A percentile compares a stretch with the other conserved stretches of the same genome.
These are phyloP conservation scores for Beauveria australis DNA, from an alignment of 2,329 filamentous ascomycete species.

Conservation along the genomic window DNA sequence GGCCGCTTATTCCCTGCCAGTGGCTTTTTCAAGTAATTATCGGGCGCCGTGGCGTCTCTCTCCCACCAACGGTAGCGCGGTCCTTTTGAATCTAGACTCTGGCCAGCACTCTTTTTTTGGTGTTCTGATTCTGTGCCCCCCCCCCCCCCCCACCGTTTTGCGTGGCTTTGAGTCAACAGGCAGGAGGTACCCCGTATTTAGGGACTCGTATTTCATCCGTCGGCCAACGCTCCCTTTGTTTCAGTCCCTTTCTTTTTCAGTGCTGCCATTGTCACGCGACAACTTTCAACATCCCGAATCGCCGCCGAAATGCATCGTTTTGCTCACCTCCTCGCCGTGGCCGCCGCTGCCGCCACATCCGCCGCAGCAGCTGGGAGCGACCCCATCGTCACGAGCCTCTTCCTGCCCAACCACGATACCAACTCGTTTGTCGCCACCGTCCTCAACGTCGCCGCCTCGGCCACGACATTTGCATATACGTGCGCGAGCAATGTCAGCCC, in stretches of 20 bases:
- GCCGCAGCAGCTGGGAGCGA: slow-evolving; percentile 18
- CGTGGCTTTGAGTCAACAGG: background rate
- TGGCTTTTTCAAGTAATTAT: background rate
- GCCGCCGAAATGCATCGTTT: slow-evolving; percentile 17
- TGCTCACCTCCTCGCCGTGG: slow-evolving; percentile 20
- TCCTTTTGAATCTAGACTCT: slow-evolving; percentile 1
- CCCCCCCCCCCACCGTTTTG: background rate
- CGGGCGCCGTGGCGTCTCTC: background rate
- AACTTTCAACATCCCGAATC: background rate
- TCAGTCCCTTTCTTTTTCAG: background rate
- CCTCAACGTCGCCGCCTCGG: slow-evolving; percentile 18
- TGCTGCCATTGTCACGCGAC: background rate
- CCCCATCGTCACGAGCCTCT: slow-evolving; percentile 17
- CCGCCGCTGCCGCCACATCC: slow-evolving; percentile 15
- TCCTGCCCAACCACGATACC: slow-evolving; percentile 19
- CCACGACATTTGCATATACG: slow-evolving; percentile 23
- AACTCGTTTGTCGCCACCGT: slow-evolving; percentile 22
- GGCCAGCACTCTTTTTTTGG: background rate
- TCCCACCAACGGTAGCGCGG: background rate
- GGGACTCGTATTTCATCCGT: background rate
- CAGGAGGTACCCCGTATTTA: too few species aligned
- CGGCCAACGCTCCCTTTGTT: background rate
- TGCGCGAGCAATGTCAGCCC: slow-evolving; percentile 17
- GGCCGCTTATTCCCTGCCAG: background rate
- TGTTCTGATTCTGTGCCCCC: background rate